Evolutionary conservation across 2,329 filamentous ascomycete genomes (phyloP), one percentile per base, ranked within the genome.

Genomic region (Microdochium bolleyi): DNA sequence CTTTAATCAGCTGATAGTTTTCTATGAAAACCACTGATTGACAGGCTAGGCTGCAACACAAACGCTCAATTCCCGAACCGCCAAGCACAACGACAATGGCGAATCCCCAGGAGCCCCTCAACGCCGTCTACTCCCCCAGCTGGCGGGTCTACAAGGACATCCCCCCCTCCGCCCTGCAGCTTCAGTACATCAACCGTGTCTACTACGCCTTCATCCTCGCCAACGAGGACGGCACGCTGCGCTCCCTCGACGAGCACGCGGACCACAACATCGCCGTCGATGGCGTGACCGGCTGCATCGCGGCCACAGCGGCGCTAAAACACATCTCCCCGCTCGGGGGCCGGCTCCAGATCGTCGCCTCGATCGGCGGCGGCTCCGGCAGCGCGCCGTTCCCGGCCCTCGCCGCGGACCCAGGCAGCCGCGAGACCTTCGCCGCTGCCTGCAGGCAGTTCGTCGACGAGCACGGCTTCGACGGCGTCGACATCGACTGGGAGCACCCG

Each of bases 401-500:
- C 22, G 80, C 84, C 16, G 70, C 71, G 16, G 75, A 72, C 58
- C 67, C 70, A 13, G 59, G 64, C 3, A 66, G 74, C 2, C 70
- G 82, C 38, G 70, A 75, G 46, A 76, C 67, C 1, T 85, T 87
- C 63, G 81, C 79, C 3, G 67, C 67, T n/a, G 74, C 75, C 3
- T 75, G 79, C 22, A 70, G 73, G 50, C 68, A 68, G 13, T 73
- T 87, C 54, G 78, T 84, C 24, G 76, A 84, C 54, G 65, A 73
- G 50, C 80, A 80, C 61, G 70, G 71, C 1, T 70, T 88, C 11
- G 82, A 87, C 60, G 84, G 84, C 1, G 76, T 87, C 27, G 84
- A 88, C 57, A 77, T 87, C 58, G 84, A 87, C 64, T 87, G 84
- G 84, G 84, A 88, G 59, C 81, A 87, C 54, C 83, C 84, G 1